Evolutionary conservation across 2,329 filamentous ascomycete species (phyloP).

Genomic region (Hypoxylon sp.): DNA sequence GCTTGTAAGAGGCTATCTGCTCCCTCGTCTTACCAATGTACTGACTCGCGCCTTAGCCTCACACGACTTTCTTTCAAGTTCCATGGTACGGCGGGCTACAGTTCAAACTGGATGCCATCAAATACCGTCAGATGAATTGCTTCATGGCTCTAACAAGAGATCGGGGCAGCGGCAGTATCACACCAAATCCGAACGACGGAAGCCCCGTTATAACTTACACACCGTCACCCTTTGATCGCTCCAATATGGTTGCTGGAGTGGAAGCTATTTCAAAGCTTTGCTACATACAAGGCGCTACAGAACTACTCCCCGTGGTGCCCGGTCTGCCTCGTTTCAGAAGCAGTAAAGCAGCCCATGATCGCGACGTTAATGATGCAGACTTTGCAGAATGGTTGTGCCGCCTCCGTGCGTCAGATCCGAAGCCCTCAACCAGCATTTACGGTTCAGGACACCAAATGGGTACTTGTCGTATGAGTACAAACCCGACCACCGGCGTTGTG

Average conservation of each 20-base stretch:
- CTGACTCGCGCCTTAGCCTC: conserved; percentile 65
- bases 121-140: conserved; percentile 76
- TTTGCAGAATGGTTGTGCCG: conserved; percentile 74
- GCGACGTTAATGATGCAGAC: conserved; percentile 69
- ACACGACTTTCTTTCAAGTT: conserved; percentile 73
- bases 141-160: conserved; percentile 85
- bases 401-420: conserved; percentile 65
- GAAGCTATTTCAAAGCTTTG: conserved; percentile 81
- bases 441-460: conserved; percentile 86
- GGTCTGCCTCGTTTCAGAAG: conserved; percentile 13
- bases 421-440: conserved; percentile 68
- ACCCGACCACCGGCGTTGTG: conserved; percentile 68
- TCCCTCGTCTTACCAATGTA: not conserved
- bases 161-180: conserved; percentile 80
- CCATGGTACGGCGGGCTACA: conserved; percentile 77
- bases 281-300: conserved; percentile 74
- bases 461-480: conserved; percentile 78
- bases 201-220: conserved; percentile 78
- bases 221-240: conserved; percentile 78
- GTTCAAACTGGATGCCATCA: conserved; percentile 79
- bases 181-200: conserved; percentile 77
- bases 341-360: conserved; percentile 44
- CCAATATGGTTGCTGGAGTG: conserved; percentile 79
- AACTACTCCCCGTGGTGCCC: conserved; percentile 7
- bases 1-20: conserved; percentile 61